A percentile compares a stretch with the other conserved stretches of the same genome.
Evolutionary conservation across 306 rosid genomes (phyloP).

Genomic region (Hippophae tibetana): DNA sequence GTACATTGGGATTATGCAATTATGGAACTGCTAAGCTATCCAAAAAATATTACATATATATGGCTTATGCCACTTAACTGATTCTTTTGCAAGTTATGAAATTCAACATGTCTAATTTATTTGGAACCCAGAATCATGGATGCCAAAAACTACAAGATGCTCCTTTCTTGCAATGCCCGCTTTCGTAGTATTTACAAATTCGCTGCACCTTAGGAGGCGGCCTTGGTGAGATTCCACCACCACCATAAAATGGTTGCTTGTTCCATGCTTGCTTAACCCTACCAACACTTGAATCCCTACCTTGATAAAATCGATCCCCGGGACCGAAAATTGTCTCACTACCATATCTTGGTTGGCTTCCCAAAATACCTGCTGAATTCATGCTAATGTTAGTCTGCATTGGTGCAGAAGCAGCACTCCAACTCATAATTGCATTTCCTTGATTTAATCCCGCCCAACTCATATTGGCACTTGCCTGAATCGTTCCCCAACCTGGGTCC

Average conservation of each 20-base stretch:
- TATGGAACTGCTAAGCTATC: constrained; percentile 14
- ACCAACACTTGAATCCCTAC: constrained; percentile 41
- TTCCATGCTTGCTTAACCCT: constrained; percentile 47
- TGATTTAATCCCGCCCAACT: constrained; percentile 33
- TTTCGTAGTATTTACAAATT: constrained; percentile 79
- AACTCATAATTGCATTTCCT: constrained; percentile 29
- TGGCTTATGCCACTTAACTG: constrained; percentile 38
- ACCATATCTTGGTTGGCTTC: constrained; percentile 51
- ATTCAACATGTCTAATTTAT: constrained; percentile 33
- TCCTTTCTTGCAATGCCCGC: constrained; percentile 72
- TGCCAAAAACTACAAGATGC: constrained; percentile 59
- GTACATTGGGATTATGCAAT: constrained; percentile 1
- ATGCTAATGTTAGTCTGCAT: constrained; percentile 38
- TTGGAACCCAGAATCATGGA: constrained; percentile 56
- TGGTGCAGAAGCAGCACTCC: constrained; percentile 37
- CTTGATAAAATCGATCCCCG: constrained; percentile 45
- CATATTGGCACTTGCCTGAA: constrained; percentile 33
- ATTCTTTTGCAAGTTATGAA: constrained; percentile 44
- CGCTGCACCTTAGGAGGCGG: constrained; percentile 65
- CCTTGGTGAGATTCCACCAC: constrained; percentile 47
- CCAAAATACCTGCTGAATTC: constrained; percentile 27
- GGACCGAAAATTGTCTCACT: constrained; percentile 42
- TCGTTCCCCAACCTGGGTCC: constrained; percentile 38
- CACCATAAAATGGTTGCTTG: constrained; percentile 44
- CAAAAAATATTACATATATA: constrained; percentile 22